These are phyloP conservation scores for Hypsizygus ulmarius DNA, from an alignment of 1,284 basidiomycete genomes.

Conservation along the genomic window DNA sequence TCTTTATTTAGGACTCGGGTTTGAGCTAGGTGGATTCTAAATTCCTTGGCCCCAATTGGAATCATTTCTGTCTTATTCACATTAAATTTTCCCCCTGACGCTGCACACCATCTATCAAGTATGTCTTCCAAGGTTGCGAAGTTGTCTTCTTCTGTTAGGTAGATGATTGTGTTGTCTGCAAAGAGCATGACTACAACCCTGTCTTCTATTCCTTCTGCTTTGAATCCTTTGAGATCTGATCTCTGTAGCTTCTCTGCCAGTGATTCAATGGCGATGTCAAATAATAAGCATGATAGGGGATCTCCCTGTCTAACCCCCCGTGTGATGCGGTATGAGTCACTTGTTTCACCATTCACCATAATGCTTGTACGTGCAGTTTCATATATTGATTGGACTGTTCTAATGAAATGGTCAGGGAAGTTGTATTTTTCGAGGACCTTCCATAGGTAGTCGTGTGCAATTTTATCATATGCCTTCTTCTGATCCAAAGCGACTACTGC, in stretches of 20 bases:
- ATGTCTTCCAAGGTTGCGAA: slow-evolving; percentile 20
- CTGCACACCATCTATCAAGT: slow-evolving; percentile 31
- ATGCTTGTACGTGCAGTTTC: background rate
- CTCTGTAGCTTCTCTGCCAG: background rate
- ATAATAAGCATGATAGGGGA: slow-evolving; percentile 2
- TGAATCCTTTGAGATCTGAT: background rate
- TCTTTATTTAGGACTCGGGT: no score
- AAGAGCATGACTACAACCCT: slow-evolving; percentile 27
- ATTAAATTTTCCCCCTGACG: slow-evolving; percentile 35
- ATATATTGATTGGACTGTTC: background rate
- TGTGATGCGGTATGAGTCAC: background rate
- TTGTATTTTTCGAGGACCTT: background rate
- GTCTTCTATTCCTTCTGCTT: slow-evolving; percentile 2
- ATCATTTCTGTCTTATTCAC: slow-evolving; percentile 27
- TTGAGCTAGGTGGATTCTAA: no score
- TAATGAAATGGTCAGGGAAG: background rate
- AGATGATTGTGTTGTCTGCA: slow-evolving; percentile 31
- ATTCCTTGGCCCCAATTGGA: no score
- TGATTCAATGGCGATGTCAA: background rate
- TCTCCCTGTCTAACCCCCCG: background rate
- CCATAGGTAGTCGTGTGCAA: slow-evolving; percentile 2
- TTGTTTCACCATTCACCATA: background rate
- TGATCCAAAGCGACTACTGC: no score
- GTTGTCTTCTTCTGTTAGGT: slow-evolving; percentile 23
- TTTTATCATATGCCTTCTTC: background rate